Evolutionary conservation across 2,329 filamentous ascomycete species (phyloP).

Genomic region (Chaetomium sp.): DNA sequence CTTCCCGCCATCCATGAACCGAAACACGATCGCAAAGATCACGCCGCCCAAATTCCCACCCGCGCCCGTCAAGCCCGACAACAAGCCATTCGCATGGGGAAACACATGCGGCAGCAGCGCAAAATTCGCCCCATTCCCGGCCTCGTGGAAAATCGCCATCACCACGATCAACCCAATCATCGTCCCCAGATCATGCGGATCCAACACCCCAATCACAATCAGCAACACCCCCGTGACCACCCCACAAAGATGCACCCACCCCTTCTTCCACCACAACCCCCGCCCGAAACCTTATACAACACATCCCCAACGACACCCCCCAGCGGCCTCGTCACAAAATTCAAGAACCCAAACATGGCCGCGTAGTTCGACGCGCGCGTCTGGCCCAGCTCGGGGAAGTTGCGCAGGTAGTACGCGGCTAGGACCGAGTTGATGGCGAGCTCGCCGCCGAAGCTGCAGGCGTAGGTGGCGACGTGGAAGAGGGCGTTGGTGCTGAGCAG

Average conservation of each 20-base stretch:
- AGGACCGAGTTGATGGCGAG: conserved; percentile 65
- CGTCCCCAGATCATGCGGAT: conserved; percentile 61
- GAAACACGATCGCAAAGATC: conserved; percentile 80
- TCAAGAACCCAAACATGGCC: conserved; percentile 73
- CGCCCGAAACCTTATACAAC: conserved; percentile 47
- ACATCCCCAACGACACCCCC: conserved; percentile 62
- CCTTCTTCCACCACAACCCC: conserved; percentile 49
- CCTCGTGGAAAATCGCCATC: conserved; percentile 81
- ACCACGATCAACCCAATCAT: conserved; percentile 78
- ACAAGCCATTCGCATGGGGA: conserved; percentile 74
- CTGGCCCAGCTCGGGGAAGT: conserved; percentile 60
- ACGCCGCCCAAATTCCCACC: conserved; percentile 83
- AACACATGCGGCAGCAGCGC: conserved; percentile 84
- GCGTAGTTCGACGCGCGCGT: conserved; percentile 64
- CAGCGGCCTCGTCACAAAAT: conserved; percentile 66
- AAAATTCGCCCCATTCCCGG: conserved; percentile 84
- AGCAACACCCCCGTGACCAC: conserved; percentile 60
- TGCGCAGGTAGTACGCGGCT: conserved; percentile 59
- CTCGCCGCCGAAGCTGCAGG: conserved; percentile 65
- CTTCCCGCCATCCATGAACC: conserved; percentile 64
- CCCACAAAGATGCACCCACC: conserved; percentile 66
- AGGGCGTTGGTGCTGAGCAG: conserved; percentile 56
- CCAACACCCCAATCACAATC: conserved; percentile 63
- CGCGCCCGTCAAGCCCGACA: conserved; percentile 78
- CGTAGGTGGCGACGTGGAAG: conserved; percentile 58